phyloP scores from a whole-genome alignment of 495 filamentous ascomycete species.

The Penicillium dipodomyicola region DNA sequence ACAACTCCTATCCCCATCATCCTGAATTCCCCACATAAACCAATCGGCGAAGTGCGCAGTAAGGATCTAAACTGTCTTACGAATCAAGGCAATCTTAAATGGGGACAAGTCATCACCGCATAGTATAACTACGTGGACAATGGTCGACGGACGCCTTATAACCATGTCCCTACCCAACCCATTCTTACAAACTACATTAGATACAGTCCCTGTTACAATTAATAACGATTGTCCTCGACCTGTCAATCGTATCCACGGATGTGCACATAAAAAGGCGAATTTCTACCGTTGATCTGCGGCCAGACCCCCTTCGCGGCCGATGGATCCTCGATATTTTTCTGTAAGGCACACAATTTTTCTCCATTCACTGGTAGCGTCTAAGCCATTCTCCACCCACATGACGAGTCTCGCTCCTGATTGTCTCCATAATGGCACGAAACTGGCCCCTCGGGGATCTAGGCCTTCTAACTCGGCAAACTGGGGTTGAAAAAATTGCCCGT shows the following conservation, averaged over 20 bases:
- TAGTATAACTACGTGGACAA: not conserved
- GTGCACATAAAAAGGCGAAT: constrained; percentile 5
- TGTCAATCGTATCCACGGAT: constrained; percentile 12
- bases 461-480: not conserved
- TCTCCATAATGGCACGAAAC: not conserved
- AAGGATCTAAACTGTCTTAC: constrained; percentile 19
- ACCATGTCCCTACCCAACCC: constrained; percentile 1
- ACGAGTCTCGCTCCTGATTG: constrained; percentile 3
- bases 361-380: not conserved
- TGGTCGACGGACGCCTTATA: not conserved
- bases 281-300: not conserved
- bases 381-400: constrained; percentile 9
- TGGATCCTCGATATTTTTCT: constrained; percentile 7
- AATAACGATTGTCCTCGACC: constrained; percentile 1
- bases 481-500: too few species aligned
- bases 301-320: constrained; percentile 9
- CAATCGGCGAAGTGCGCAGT: constrained; percentile 19
- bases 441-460: constrained; percentile 3
- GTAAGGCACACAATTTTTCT: constrained; percentile 1
- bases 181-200: not conserved
- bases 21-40: constrained; percentile 18
- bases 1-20: constrained; percentile 9
- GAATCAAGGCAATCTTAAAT: constrained; percentile 12
- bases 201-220: too few species aligned
- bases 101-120: constrained; percentile 7